These are phyloP conservation scores for Phytopythium mirpurense DNA, from an alignment of 352 stramenopile genomes.

Conservation along the genomic window DNA sequence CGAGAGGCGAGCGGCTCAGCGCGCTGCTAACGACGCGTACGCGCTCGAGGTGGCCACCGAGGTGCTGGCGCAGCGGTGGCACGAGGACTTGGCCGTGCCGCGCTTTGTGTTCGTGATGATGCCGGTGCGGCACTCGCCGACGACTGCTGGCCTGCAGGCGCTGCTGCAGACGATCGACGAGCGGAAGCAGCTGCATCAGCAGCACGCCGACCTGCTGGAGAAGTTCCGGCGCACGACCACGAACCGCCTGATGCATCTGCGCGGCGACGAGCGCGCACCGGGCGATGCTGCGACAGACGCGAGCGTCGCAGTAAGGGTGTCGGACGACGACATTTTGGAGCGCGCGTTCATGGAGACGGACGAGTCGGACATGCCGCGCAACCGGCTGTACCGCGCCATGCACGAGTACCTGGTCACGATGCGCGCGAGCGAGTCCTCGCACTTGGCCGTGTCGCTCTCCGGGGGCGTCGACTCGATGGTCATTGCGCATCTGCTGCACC, in stretches of 20 bases:
- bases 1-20: constrained; percentile 12
- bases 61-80: constrained; percentile 41
- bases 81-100: constrained; percentile 42
- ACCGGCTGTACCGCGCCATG: constrained; percentile 64
- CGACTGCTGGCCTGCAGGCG: constrained; percentile 39
- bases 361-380: constrained; percentile 60
- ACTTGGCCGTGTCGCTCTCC: constrained; percentile 89
- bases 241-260: constrained; percentile 54
- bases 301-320: constrained; percentile 8
- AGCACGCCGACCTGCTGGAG: constrained; percentile 59
- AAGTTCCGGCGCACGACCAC: constrained; percentile 84
- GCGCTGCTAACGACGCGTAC: constrained; percentile 41
- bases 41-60: constrained; percentile 38
- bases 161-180: constrained; percentile 51
- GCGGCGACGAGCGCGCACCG: constrained; percentile 15
- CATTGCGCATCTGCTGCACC: constrained; percentile 89
- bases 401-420: constrained; percentile 60
- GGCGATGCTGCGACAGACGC: constrained; percentile 4
- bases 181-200: constrained; percentile 33
- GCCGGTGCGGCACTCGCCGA: constrained; percentile 79
- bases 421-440: constrained; percentile 26
- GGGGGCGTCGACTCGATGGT: constrained; percentile 98
- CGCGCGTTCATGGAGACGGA: constrained; percentile 54
- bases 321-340: constrained; percentile 73
- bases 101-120: constrained; percentile 82